Percentiles rank a stretch among this genome's conserved stretches.
Conservation (phyloP, 495 filamentous ascomycete species). For the Rusavskia elegans region DNA sequence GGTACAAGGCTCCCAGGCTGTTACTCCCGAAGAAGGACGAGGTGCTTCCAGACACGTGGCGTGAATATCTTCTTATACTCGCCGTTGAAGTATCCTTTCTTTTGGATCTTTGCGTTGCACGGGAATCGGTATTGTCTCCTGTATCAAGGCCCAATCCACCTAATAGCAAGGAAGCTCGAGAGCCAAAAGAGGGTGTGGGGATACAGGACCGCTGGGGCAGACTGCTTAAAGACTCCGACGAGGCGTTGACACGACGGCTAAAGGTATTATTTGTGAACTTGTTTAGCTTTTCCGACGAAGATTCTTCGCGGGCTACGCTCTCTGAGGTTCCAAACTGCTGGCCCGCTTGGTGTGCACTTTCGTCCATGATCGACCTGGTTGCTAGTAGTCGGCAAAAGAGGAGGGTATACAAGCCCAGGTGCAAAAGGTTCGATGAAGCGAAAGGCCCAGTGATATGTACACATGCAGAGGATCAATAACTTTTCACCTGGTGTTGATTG, state of each 20-base stretch:
- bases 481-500: no score
- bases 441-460: no score
- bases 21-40: not conserved
- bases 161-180: not conserved
- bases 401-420: not conserved
- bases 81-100: not conserved
- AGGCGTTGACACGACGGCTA: not conserved
- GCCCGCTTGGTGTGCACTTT: not conserved
- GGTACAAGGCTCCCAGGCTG: not conserved
- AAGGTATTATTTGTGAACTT: conserved; percentile 9
- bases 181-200: conserved; percentile 4
- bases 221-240: not conserved
- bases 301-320: conserved; percentile 3
- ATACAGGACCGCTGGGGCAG: not conserved
- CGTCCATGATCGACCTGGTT: not conserved
- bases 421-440: no score
- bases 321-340: not conserved
- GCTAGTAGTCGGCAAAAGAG: no score
- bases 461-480: no score
- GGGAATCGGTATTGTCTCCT: not conserved
- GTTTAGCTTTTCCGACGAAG: conserved; percentile 9
- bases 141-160: not conserved
- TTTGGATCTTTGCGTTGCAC: not conserved
- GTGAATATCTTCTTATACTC: not conserved
- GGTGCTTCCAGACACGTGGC: not conserved